Conservation (phyloP, 2,329 filamentous ascomycete species). For the Calonectria honghensis region DNA sequence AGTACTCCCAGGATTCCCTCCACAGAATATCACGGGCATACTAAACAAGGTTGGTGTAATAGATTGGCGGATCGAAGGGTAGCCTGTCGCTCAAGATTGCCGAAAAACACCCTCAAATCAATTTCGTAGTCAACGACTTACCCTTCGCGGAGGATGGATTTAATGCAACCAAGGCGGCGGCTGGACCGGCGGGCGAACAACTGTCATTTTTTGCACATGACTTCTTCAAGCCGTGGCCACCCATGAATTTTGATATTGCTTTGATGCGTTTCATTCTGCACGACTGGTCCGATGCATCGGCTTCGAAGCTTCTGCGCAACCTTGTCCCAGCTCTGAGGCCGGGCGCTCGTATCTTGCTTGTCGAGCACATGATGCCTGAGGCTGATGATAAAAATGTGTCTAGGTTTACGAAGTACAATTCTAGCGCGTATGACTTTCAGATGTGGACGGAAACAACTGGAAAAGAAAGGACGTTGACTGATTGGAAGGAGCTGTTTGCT, state of each 20-base stretch:
- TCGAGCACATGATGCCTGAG: background rate
- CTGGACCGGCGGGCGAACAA: background rate
- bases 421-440: background rate
- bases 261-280: background rate
- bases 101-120: background rate
- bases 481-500: background rate
- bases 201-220: background rate
- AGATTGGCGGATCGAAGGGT: background rate
- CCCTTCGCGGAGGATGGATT: background rate
- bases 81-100: background rate
- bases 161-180: background rate
- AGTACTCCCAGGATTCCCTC: background rate
- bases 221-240: background rate
- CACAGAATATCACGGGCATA: background rate
- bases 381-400: background rate
- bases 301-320: background rate
- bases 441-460: background rate
- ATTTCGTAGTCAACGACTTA: background rate
- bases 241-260: background rate
- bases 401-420: background rate
- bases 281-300: background rate
- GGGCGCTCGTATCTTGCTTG: background rate
- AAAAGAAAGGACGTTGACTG: background rate
- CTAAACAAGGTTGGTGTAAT: background rate
- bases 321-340: background rate